These are phyloP conservation scores for Platismatia glauca DNA, from an alignment of 495 filamentous ascomycete genomes.

Conservation along the genomic window DNA sequence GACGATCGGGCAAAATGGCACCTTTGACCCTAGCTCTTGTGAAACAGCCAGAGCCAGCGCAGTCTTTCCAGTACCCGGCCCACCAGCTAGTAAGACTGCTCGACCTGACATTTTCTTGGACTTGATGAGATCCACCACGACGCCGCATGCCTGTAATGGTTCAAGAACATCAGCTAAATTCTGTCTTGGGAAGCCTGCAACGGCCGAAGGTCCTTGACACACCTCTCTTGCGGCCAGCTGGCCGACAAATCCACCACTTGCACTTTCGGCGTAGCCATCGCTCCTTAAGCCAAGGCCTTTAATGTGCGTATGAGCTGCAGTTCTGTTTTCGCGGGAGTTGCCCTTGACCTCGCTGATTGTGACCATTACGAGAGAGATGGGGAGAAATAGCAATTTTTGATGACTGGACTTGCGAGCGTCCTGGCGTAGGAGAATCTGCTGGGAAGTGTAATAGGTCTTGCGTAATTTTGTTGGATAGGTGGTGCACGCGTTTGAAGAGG, in stretches of 20 bases:
- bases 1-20: slow-evolving; percentile 94
- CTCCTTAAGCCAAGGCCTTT: slow-evolving; percentile 77
- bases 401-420: background rate
- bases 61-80: slow-evolving; percentile 94
- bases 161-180: slow-evolving; percentile 4
- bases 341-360: slow-evolving; percentile 94
- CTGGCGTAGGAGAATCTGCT: background rate
- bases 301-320: slow-evolving; percentile 94
- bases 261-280: slow-evolving; percentile 72
- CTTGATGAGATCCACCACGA: slow-evolving; percentile 89
- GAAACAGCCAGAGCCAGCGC: slow-evolving; percentile 88
- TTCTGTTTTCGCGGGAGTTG: slow-evolving; percentile 90
- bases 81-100: slow-evolving; percentile 83
- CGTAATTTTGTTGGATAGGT: background rate
- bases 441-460: background rate
- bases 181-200: background rate
- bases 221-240: slow-evolving; percentile 84
- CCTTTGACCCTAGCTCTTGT: slow-evolving; percentile 92
- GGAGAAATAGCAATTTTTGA: background rate
- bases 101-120: slow-evolving; percentile 95
- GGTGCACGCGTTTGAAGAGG: background rate
- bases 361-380: slow-evolving; percentile 52
- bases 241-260: slow-evolving; percentile 77
- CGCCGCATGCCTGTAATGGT: slow-evolving; percentile 64
- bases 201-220: slow-evolving; percentile 16